These are phyloP conservation scores for Yamadazyma paraphyllophila DNA, from an alignment of 805 yeast genomes.

Conservation along the genomic window DNA sequence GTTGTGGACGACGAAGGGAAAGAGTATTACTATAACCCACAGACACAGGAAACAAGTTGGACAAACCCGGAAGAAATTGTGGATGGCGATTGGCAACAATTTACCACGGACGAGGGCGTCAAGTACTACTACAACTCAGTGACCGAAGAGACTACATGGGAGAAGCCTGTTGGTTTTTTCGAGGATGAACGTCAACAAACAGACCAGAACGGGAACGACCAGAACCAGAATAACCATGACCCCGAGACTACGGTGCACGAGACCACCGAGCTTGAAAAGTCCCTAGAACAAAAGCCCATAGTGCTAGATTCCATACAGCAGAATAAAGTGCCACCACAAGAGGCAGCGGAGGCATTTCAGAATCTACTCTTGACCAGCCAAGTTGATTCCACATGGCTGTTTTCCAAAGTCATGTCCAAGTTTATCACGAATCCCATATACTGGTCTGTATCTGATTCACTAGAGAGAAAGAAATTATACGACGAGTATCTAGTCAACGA, in stretches of 20 bases:
- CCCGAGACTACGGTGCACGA: not conserved
- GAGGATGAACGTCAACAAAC: not conserved
- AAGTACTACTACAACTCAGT: constrained; percentile 66
- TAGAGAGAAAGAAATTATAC: constrained; percentile 57
- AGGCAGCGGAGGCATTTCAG: constrained; percentile 46
- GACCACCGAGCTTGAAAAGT: constrained; percentile 1
- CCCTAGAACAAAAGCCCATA: constrained; percentile 5
- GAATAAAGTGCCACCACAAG: constrained; percentile 15
- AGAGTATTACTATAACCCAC: constrained; percentile 65
- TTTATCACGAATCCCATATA: constrained; percentile 61
- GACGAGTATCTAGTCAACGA: constrained; percentile 55
- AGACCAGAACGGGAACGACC: constrained; percentile 5
- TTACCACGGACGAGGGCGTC: constrained; percentile 53
- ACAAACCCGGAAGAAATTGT: constrained; percentile 60
- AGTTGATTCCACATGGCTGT: constrained; percentile 77
- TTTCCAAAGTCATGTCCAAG: constrained; percentile 58
- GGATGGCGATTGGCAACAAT: constrained; percentile 37
- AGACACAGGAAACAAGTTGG: constrained; percentile 75
- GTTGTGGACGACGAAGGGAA: constrained; percentile 64
- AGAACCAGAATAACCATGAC: not conserved
- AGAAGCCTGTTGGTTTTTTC: constrained; percentile 56
- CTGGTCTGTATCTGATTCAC: constrained; percentile 64
- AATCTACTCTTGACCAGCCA: constrained; percentile 51
- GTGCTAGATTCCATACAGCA: not conserved
- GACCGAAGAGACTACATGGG: constrained; percentile 77